Base-by-base conservation (phyloP, 257 asterid genomes). In the Solanum ossicruentum region DNA sequence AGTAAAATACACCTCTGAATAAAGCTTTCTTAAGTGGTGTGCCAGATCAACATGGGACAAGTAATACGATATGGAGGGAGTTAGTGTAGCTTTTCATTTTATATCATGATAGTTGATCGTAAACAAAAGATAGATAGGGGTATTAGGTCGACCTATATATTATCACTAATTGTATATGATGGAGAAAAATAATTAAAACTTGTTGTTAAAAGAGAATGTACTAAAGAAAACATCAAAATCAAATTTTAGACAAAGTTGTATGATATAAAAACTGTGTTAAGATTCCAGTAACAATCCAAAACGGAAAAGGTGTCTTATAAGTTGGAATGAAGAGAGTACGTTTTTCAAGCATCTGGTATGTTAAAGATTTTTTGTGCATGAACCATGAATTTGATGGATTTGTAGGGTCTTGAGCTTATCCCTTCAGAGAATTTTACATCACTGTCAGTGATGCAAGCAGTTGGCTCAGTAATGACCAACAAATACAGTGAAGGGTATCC, bases 401-500 rank as follows among this genome's bases (percentile, higher is more conserved):
- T 39, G 49, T 87, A 94, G 98, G 98, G 98, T 54, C 86, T 95
- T 84, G 99, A 95, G 85, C 97, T 95, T 82, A 95, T 95, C 83
- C 99, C 98, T 39, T 95, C 99, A 0, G 99, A 95, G 87, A 95
- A 95, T 87, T 95, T 95, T 87, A 95, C 99, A 3, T 95, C 99
- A n/a, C 78, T 87, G 71, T 95, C 99, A 2, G 98, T 95, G 88
- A 94, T 95, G 97, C 95, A 95, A 94, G 99, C 99, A 0, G 98
- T 95, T 90, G 99, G 99, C 86, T 95, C 99, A 57, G 94, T 95
- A 66, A 95, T 95, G 99, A 95, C 97, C 21, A 95, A 95, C 86
- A 95, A 95, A 85, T 95, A 95, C 88, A 95, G 99, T 86, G 99
- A 95, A 89, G 98, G 99, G 26, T 95, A 94, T 88, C 99, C 99